Conservation (phyloP, 148 eudicot genomes). For the Polygonum aviculare region DNA sequence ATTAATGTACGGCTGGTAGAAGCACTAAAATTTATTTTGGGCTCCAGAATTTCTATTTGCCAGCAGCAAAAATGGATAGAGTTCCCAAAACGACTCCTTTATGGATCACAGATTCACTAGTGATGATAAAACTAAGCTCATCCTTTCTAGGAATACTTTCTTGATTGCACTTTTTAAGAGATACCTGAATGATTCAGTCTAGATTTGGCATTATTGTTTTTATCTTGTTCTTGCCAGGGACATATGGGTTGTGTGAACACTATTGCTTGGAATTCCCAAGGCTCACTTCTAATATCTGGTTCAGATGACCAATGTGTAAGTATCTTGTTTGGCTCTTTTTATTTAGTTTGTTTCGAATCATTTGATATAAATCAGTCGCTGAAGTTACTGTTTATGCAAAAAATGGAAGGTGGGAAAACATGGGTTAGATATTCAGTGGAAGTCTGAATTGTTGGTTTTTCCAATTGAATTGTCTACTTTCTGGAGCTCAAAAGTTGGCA, state of each 20-base stretch:
- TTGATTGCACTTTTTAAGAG: neutral
- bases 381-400: neutral
- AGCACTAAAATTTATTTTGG: neutral
- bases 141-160: neutral
- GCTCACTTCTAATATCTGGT: slow-evolving; percentile 89
- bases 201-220: neutral
- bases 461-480: neutral
- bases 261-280: slow-evolving; percentile 86
- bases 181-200: neutral
- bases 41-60: neutral
- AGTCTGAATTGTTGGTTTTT: neutral
- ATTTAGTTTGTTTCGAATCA: neutral
- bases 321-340: neutral
- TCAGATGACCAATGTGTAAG: slow-evolving; percentile 90
- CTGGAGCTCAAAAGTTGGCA: neutral
- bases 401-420: neutral
- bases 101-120: neutral
- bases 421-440: neutral
- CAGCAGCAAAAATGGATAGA: neutral
- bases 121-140: neutral
- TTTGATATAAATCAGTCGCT: neutral
- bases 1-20: neutral
- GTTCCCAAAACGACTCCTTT: neutral
- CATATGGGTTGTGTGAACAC: slow-evolving; percentile 90
- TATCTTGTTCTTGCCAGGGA: slow-evolving; percentile 42